These are phyloP conservation scores for Coemansia sp. DNA, from an alignment of 192 early-diverging fungal genomes.

Conservation along the genomic window DNA sequence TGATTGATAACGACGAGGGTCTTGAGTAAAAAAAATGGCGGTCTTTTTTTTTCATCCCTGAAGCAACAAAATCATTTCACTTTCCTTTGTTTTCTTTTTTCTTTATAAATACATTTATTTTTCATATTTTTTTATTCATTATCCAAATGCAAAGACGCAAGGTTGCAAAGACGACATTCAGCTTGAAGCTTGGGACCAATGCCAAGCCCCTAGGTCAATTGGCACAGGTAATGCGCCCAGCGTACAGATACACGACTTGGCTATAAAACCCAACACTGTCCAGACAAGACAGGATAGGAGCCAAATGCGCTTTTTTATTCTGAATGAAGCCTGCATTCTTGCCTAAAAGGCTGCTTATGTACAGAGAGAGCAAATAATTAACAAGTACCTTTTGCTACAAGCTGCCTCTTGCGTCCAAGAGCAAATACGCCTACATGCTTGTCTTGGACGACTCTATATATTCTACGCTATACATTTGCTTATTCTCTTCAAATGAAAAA, in stretches of 20 bases:
- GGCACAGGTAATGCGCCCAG: conserved; percentile 1
- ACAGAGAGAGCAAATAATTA: too few relatives aligned
- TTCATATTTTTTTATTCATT: neutral
- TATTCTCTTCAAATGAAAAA: too few relatives aligned
- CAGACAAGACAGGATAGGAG: too few relatives aligned
- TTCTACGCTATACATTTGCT: too few relatives aligned
- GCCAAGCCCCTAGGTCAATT: neutral
- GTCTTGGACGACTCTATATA: too few relatives aligned
- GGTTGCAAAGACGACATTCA: conserved; percentile 9
- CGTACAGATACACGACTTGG: too few relatives aligned
- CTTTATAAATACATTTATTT: conserved; percentile 2
- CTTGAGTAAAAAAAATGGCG: conserved; percentile 16
- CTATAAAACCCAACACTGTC: too few relatives aligned
- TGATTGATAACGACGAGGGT: conserved; percentile 45
- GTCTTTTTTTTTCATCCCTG: conserved; percentile 1
- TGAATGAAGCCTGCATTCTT: too few relatives aligned
- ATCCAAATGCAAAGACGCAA: conserved; percentile 36
- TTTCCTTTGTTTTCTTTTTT: conserved; percentile 1
- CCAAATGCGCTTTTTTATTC: neutral
- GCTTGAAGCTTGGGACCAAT: conserved; percentile 14
- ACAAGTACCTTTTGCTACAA: too few relatives aligned
- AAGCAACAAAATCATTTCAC: neutral
- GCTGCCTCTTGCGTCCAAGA: too few relatives aligned
- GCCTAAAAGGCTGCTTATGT: too few relatives aligned
- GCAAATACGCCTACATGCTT: too few relatives aligned